phyloP scores from a whole-genome alignment of 1,284 basidiomycete species.

The Somion occarium region DNA sequence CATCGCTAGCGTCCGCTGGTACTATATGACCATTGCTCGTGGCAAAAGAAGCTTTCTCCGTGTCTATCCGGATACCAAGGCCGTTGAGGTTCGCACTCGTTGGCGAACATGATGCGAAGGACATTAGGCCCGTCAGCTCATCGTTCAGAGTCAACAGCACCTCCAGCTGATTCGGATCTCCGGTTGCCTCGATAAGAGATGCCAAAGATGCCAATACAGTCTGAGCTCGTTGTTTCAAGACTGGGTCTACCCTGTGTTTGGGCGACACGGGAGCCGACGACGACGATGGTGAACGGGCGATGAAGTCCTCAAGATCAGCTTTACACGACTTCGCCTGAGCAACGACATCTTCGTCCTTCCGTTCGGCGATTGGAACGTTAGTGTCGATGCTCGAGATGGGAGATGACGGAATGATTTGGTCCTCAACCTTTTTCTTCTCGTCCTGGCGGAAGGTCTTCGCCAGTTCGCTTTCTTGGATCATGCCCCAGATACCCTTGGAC shows the following conservation, averaged over 20 bases:
- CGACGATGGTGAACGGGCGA: conserved; percentile 32
- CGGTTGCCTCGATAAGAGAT: conserved; percentile 51
- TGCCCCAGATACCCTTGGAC: conserved; percentile 69
- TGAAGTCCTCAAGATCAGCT: conserved; percentile 44
- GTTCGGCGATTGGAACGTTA: conserved; percentile 23
- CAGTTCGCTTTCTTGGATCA: conserved; percentile 78
- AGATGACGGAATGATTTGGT: conserved; percentile 9
- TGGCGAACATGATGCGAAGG: conserved; percentile 32
- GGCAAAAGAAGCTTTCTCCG: conserved; percentile 9
- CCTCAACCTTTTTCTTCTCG: conserved; percentile 55
- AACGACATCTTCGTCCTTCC: conserved; percentile 51
- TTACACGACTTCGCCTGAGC: conserved; percentile 47
- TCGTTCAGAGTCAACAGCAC: conserved; percentile 73
- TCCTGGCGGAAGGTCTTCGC: conserved; percentile 62
- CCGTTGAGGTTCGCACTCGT: conserved; percentile 38
- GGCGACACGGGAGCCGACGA: conserved; percentile 24
- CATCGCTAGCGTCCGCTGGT: conserved; percentile 20
- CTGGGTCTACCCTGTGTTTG: conserved; percentile 20
- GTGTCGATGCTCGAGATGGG: conserved; percentile 5
- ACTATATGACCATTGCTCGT: conserved; percentile 17
- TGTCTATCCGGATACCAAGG: conserved; percentile 37
- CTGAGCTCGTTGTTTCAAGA: conserved; percentile 45
- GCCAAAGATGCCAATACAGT: conserved; percentile 55
- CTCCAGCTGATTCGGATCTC: conserved; percentile 56
- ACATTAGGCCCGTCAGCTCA: conserved; percentile 49